A percentile compares a stretch with the other conserved stretches of the same genome.
Conservation (phyloP, 306 rosid species). For the Carpinus fangiana region DNA sequence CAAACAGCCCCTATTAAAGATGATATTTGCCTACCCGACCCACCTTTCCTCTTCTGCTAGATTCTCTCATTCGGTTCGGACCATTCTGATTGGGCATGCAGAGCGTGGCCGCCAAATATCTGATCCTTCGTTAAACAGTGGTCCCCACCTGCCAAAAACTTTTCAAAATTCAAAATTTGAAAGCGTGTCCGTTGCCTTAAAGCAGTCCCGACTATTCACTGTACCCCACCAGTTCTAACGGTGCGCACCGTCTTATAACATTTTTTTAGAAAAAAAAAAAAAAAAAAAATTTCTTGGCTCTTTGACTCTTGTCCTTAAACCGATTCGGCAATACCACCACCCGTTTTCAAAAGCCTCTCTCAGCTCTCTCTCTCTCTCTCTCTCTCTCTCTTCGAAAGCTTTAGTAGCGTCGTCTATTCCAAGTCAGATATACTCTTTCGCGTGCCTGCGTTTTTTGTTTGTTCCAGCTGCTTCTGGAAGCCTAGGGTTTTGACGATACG, state of each 20-base stretch:
- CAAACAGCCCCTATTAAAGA: no score
- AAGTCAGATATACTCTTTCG: constrained; percentile 1
- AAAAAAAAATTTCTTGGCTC: no score
- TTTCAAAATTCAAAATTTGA: constrained; percentile 40
- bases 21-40: no score
- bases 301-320: not conserved
- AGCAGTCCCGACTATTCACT: not conserved
- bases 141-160: no score
- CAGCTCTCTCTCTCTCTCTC: not conserved
- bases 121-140: no score
- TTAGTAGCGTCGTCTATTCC: not conserved
- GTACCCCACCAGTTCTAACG: not conserved
- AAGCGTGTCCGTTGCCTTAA: constrained; percentile 17
- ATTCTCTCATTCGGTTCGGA: no score
- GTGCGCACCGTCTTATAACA: not conserved
- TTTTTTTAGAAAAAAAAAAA: no score
- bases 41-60: no score
- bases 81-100: no score
- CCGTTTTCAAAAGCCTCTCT: not conserved
- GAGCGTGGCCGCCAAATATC: no score
- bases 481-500: constrained; percentile 34
- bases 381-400: not conserved
- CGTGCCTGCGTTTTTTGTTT: not conserved
- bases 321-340: no score
- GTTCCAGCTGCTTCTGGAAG: not conserved